A percentile compares a stretch with the other conserved stretches of the same genome.
Evolutionary conservation across 2,329 filamentous ascomycete species (phyloP).

Genomic region (Cadophora sp.): DNA sequence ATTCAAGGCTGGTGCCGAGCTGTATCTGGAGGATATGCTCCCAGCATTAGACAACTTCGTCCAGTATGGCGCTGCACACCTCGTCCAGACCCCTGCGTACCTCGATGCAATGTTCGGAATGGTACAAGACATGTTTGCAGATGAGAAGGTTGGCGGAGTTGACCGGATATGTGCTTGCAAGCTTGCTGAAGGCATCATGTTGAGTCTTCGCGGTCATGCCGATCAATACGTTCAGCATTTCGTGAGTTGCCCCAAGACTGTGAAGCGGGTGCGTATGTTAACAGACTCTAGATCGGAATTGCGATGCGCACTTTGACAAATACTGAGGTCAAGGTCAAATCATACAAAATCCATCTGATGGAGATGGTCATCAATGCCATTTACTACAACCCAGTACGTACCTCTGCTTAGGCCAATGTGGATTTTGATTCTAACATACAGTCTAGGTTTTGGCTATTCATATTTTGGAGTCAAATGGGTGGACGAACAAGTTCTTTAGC

Average conservation of each 20-base stretch:
- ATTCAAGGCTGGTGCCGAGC: conserved; percentile 95
- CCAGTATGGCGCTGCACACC: conserved; percentile 82
- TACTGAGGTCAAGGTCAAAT: conserved; percentile 85
- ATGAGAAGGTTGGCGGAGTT: conserved; percentile 90
- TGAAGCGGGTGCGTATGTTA: conserved; percentile 21
- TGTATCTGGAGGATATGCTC: conserved; percentile 98
- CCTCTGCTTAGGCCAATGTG: background rate
- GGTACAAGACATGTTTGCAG: conserved; percentile 93
- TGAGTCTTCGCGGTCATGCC: conserved; percentile 87
- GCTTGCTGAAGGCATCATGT: conserved; percentile 95
- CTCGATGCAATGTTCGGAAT: conserved; percentile 89
- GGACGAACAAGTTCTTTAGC: conserved; percentile 99
- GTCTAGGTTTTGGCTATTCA: conserved; percentile 71
- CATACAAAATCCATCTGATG: conserved; percentile 94
- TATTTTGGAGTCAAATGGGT: conserved; percentile 86
- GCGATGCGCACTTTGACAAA: conserved; percentile 82
- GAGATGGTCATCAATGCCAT: conserved; percentile 99
- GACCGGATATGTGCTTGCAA: conserved; percentile 98
- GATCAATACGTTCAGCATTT: conserved; percentile 91
- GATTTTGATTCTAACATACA: conserved; percentile 6
- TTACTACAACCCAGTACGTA: conserved; percentile 83
- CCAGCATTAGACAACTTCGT: conserved; percentile 98
- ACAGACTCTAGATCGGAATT: conserved; percentile 65
- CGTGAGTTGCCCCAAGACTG: conserved; percentile 36
- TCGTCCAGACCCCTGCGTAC: conserved; percentile 85